These are phyloP conservation scores for Cryphonectria parasitica DNA, from an alignment of 2,329 filamentous ascomycete species.

Conservation along the genomic window DNA sequence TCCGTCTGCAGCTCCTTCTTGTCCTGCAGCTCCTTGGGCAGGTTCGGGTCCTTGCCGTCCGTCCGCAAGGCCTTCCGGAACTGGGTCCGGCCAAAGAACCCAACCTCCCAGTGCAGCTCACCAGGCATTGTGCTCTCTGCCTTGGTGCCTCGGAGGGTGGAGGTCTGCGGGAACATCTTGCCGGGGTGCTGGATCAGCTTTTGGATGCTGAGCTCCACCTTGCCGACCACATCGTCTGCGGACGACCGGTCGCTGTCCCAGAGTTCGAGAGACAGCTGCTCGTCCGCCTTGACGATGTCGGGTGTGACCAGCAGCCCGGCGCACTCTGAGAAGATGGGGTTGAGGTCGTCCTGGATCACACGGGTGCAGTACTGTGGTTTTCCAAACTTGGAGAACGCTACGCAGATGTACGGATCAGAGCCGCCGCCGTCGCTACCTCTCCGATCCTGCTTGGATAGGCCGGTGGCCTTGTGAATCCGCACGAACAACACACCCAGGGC, in stretches of 20 bases:
- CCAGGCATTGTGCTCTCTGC: conserved; percentile 89
- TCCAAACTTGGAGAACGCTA: conserved; percentile 93
- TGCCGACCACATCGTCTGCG: conserved; percentile 93
- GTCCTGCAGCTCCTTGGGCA: conserved; percentile 75
- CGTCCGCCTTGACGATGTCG: conserved; percentile 89
- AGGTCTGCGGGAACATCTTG: conserved; percentile 88
- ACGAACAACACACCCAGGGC: conserved; percentile 92
- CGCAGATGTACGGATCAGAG: conserved; percentile 92
- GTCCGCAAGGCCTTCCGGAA: conserved; percentile 84
- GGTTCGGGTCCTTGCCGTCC: conserved; percentile 78
- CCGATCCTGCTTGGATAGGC: conserved; percentile 87
- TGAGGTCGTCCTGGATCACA: conserved; percentile 92
- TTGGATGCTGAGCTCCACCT: conserved; percentile 90
- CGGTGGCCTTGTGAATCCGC: conserved; percentile 84
- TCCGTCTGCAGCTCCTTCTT: conserved; percentile 82
- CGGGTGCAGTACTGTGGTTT: conserved; percentile 98
- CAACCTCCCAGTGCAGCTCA: conserved; percentile 93
- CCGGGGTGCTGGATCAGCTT: conserved; percentile 94
- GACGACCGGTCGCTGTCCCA: conserved; percentile 96
- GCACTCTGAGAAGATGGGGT: conserved; percentile 90
- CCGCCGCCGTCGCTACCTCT: conserved; percentile 84
- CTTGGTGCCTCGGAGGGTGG: conserved; percentile 80
- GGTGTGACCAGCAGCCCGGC: conserved; percentile 84
- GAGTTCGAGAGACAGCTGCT: conserved; percentile 89
- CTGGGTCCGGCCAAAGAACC: conserved; percentile 89